Conservation (phyloP, 2,329 filamentous ascomycete genomes). For the Fusarium citri region DNA sequence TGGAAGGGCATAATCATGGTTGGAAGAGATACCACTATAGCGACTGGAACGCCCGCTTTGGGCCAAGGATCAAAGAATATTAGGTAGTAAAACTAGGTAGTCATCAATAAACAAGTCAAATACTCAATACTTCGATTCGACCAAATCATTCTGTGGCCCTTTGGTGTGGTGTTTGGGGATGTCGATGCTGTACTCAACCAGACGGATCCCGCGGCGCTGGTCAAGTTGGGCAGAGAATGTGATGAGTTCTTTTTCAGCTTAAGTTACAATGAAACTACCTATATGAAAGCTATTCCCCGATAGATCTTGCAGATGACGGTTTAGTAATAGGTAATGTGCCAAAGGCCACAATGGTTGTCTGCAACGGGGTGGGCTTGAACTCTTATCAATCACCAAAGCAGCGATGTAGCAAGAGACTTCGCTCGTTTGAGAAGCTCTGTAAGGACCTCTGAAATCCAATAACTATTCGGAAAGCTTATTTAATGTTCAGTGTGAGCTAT, state of each 20-base stretch:
- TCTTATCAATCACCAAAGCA: not conserved
- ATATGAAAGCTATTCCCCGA: slow-evolving; percentile 8
- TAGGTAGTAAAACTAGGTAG: slow-evolving; percentile 12
- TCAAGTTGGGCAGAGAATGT: not conserved
- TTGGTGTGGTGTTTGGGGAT: not conserved
- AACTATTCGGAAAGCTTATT: no score
- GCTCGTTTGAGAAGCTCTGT: not conserved
- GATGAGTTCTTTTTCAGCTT: not conserved
- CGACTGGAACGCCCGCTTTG: slow-evolving; percentile 2
- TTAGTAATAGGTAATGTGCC: not conserved
- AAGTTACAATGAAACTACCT: not conserved
- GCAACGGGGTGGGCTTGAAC: not conserved
- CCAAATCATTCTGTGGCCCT: no score
- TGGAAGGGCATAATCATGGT: not conserved
- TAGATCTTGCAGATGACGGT: not conserved
- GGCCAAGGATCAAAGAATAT: not conserved
- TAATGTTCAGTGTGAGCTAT: not conserved
- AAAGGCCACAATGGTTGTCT: not conserved
- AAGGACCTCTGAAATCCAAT: no score
- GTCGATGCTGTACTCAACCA: not conserved
- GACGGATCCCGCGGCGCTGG: not conserved
- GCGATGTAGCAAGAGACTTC: not conserved
- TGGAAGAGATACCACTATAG: slow-evolving; percentile 10
- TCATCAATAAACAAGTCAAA: not conserved
- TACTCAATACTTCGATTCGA: not conserved